Base-by-base conservation (phyloP, 2,329 filamentous ascomycete species). In the Colletotrichum sp. region DNA sequence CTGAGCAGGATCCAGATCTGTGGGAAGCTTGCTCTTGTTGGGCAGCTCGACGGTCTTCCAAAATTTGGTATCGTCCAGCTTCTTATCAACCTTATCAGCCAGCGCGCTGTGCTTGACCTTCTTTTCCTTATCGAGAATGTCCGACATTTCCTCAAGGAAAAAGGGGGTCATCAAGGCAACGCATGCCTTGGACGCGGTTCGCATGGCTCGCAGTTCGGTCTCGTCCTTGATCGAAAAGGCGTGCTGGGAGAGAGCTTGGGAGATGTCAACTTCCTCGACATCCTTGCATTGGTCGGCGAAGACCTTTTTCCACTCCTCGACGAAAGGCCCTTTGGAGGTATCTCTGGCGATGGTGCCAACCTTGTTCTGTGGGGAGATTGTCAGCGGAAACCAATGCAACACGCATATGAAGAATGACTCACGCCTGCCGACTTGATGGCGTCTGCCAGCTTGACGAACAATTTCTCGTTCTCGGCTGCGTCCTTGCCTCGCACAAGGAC, bases 61-160 rank as follows among this genome's bases (percentile, higher is more conserved):
- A 83, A 98, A 99, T 81, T 98, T 98, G 68, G 92, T 89, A 80
- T 99, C 96, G 80, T 99, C 96, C 72, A 99, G 93, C 87, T 98
- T 98, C 81, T 93, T 92, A 79, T 96, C 93, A 36, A 99, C 94
- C 85, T 96, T 97, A 81, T 95, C 93, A n/a, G 95, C 93, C 9
- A 99, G 90, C 3, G 91, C 90, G 79, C 93, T 95, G 86, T 99
- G 97, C 78, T 96, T 97, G 83, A 99, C 95, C 83, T 98, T 98
- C 89, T 98, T 98, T 85, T 99, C 98, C 79, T 96, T 94, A 82
- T 99, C 97, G 76, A 99, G 92, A 68, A 99, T 94, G 80, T 95
- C 94, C 67, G 96, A 98, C 96, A 99, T 99, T 84, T 98, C 96
- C 83, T 99, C 97, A 79, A 99, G 93, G 84, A 99, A 99, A 85